A percentile compares a stretch with the other conserved stretches of the same genome.
Conservation (phyloP, 208 protist genomes). For the Phytomonas sp. region DNA sequence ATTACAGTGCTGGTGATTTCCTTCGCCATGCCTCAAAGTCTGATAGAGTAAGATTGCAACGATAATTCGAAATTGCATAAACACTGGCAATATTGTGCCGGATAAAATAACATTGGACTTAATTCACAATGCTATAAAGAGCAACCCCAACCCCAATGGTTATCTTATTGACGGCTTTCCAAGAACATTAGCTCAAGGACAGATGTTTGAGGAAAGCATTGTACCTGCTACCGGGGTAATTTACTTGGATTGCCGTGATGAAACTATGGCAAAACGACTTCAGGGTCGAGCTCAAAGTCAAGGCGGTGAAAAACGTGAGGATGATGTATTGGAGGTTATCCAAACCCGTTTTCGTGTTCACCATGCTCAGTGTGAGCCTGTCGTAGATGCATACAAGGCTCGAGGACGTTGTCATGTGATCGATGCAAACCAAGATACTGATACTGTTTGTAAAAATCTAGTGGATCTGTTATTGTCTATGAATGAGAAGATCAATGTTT, state of each 20-base stretch:
- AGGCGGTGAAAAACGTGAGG: conserved; percentile 34
- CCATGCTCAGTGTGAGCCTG: conserved; percentile 73
- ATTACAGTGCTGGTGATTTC: conserved; percentile 82
- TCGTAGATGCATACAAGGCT: conserved; percentile 68
- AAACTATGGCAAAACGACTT: conserved; percentile 65
- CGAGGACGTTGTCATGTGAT: conserved; percentile 55
- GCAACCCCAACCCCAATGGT: conserved; percentile 48
- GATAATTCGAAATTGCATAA: conserved; percentile 60
- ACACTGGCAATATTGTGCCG: conserved; percentile 72
- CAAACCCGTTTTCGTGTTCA: conserved; percentile 69
- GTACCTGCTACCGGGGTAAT: conserved; percentile 51
- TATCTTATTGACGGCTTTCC: conserved; percentile 89
- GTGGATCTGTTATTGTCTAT: conserved; percentile 37
- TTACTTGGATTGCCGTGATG: conserved; percentile 76
- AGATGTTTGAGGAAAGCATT: conserved; percentile 80
- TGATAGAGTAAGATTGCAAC: conserved; percentile 58
- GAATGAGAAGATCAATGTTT: conserved; percentile 24
- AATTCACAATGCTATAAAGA: conserved; percentile 48
- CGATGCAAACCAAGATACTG: conserved; percentile 46
- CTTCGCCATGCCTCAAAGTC: conserved; percentile 61
- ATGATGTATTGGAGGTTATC: conserved; percentile 76
- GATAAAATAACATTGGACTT: conserved; percentile 85
- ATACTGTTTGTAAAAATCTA: conserved; percentile 60
- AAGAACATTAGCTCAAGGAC: conserved; percentile 72
- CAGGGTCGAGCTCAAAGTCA: conserved; percentile 24